Evolutionary conservation across 2,329 filamentous ascomycete genomes (phyloP).

Genomic region (Aspergillus spinulosporus): DNA sequence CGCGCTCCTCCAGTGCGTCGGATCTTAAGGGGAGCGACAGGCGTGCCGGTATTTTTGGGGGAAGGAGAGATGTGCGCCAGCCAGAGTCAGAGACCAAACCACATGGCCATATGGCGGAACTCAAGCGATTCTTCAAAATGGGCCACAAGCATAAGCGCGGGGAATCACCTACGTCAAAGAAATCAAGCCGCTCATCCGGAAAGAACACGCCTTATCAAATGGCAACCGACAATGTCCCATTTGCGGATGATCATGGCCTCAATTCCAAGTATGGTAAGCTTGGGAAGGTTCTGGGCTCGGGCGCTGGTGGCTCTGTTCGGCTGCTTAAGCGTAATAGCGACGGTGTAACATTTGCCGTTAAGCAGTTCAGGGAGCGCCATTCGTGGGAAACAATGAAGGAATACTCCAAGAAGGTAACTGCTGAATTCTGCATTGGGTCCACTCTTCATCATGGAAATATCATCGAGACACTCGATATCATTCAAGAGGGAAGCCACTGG

Average conservation of each 20-base stretch:
- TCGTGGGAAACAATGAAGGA: conserved; percentile 92
- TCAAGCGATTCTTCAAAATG: conserved; percentile 93
- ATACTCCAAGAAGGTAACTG: conserved; percentile 96
- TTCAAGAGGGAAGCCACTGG: conserved; percentile 92
- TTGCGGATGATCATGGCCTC: conserved; percentile 89
- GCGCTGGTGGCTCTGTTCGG: conserved; percentile 89
- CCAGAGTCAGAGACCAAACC: conserved; percentile 54
- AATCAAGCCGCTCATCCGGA: conserved; percentile 52
- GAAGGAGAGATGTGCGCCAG: conserved; percentile 53
- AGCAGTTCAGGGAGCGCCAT: conserved; percentile 91
- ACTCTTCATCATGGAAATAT: conserved; percentile 97
- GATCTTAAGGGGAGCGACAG: conserved; percentile 51
- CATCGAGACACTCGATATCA: conserved; percentile 95
- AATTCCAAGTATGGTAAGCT: conserved; percentile 94
- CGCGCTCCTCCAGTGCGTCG: conserved; percentile 48
- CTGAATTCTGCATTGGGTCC: conserved; percentile 96
- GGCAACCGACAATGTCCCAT: conserved; percentile 64
- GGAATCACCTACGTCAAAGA: conserved; percentile 65
- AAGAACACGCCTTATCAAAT: conserved; percentile 58
- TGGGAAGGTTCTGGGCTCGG: conserved; percentile 88
- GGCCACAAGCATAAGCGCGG: conserved; percentile 64
- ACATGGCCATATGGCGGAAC: conserved; percentile 80
- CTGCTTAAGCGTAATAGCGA: conserved; percentile 93
- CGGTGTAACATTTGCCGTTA: conserved; percentile 91
- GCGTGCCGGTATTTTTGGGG: conserved; percentile 56